Base-by-base conservation (phyloP, 1,284 basidiomycete genomes). In the Naganishia liquefaciens region DNA sequence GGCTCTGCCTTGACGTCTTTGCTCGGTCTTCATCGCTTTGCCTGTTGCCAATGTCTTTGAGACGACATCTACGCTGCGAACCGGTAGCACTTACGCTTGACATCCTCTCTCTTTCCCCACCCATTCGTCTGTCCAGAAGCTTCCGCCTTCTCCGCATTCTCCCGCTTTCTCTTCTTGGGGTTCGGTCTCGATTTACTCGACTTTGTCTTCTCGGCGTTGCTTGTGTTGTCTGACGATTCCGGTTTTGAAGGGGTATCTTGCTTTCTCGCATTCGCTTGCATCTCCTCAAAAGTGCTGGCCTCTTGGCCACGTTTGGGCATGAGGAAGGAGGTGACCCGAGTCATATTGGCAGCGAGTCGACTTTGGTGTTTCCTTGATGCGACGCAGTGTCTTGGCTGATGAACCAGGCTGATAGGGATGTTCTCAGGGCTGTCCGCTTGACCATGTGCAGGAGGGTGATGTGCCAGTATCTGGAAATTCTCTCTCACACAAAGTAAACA, bases 1-100 rank as follows among this genome's bases (percentile, higher is more conserved):
- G 55, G 86, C 85, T 33, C 93, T 85, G 70, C 86, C 83, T 60
- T 86, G 73, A 17, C 91, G 83, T 51, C 91, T 82, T 27, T 80
- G 73, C 74, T 90, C 90, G 3, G 85, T 85, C 49, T 70, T 71
- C 21, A 73, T 68, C 0, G 68, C 68, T 55, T 60, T 65, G 27
- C 62, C 67, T 68, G 49, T 28, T 5, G 21, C 17, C 28, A 13
- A 27, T 6, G 58, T 37, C 6, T 2, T 47, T 27, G 28, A 60
- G 40, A 27, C 3, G 13, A 2, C 2, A 23, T 13, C 19, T 17
- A 7, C 43, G 30, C 42, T n/a, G 6, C 15, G 43, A 54, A n/a
- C 7, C 2, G 5, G 19, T 49, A 19, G 5, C 15, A 75, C 77
- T 71, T 68, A 78, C 78, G 72, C 9, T 74, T 75, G 47, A 79